Percentiles rank a stretch among this genome's conserved stretches.
phyloP scores from a whole-genome alignment of 2,329 filamentous ascomycete genomes.

The Aurifilum marmelostoma region DNA sequence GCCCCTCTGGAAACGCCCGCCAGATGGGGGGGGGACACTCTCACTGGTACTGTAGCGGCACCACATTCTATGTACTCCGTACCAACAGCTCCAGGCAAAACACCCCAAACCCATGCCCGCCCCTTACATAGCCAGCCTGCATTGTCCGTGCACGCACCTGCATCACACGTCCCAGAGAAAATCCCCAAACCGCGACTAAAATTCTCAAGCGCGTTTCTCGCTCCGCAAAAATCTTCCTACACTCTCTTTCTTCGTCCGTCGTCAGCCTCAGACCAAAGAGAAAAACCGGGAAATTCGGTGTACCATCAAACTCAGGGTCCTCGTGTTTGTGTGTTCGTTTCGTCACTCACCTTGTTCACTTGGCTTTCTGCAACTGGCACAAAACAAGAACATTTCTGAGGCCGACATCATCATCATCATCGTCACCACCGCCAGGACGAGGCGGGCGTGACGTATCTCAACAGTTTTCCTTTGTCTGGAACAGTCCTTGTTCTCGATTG shows the following conservation, averaged over 20 bases:
- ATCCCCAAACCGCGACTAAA: neutral
- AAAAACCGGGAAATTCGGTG: neutral
- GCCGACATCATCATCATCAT: neutral
- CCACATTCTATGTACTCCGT: too few relatives aligned
- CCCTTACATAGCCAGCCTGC: too few relatives aligned
- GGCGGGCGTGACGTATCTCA: neutral
- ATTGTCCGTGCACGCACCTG: neutral
- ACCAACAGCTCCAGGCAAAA: too few relatives aligned
- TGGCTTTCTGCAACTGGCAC: neutral
- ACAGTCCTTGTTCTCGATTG: neutral
- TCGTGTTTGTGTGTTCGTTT: neutral
- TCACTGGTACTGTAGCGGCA: too few relatives aligned
- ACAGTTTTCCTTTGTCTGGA: neutral
- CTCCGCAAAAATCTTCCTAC: constrained; percentile 5
- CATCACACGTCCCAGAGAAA: neutral
- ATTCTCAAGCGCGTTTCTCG: neutral
- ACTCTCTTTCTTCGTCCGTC: neutral
- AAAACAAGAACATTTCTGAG: neutral
- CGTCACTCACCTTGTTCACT: neutral
- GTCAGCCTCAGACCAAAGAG: constrained; percentile 2
- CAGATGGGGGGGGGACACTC: too few relatives aligned
- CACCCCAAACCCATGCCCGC: too few relatives aligned
- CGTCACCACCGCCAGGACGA: neutral
- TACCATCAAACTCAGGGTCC: neutral
- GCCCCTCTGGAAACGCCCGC: too few relatives aligned